Base-by-base conservation (phyloP, 164 flowering plant genomes). In the Sextonia rubra region DNA sequence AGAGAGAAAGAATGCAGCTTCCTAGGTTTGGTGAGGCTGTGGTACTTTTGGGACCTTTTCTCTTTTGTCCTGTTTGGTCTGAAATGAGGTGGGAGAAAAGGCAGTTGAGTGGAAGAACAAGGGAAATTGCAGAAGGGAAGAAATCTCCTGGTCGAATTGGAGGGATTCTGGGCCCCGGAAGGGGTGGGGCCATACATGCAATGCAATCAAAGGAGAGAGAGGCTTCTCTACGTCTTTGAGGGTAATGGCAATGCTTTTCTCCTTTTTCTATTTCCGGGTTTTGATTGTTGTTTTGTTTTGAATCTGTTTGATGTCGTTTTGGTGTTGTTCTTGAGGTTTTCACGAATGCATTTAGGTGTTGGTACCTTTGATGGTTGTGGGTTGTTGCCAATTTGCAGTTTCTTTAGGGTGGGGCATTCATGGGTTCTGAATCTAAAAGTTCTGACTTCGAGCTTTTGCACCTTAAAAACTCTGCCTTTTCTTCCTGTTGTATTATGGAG, bases 161-260 rank as follows among this genome's bases (percentile, higher is more conserved):
- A 18, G 83, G 75, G 68, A 65, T 71, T 63, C 69, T 76, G 32
- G 95, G 92, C 81, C 98, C 99, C 14, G 98, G 98, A 49, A 88
- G 80, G 86, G 96, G 77, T 95, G 99, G 99, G 99, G 99, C 5
- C 99, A 95, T 82, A 90, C 99, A 26, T 92, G 96, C 81, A 95
- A 91, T 82, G 84, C 94, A 78, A 73, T 95, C 77, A 85, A 79
- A 82, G 94, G 97, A 47, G 99, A 97, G n/a, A n/a, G 7, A 86
- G 83, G 64, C 81, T 83, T 75, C 87, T 95, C 72, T 92, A 90
- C 71, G 89, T 95, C 17, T 92, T 95, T 68, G 99, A 98, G 32
- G 99, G 99, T 9, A 92, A 90, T 81, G 96, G 98, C 69, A 76
- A 80, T 76, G 87, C 6, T 66, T 17, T 9, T 48, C 18, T 69